Evolutionary conservation across 305 asterid species (phyloP).

Genomic region (Ilex paraguariensis): DNA sequence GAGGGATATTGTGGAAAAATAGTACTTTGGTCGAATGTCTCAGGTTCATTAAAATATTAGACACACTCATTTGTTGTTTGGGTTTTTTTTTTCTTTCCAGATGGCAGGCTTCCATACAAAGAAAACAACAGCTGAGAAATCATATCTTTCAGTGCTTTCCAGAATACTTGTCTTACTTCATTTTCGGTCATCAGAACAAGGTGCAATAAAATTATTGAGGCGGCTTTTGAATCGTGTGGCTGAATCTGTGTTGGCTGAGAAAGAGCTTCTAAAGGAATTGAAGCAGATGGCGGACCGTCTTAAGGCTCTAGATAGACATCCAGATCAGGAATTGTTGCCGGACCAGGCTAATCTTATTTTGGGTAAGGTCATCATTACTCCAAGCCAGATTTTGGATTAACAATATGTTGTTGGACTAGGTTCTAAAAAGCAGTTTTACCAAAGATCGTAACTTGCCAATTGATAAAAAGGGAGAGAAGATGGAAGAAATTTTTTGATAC

Average conservation of each 20-base stretch:
- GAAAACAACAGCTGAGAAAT: constrained; percentile 82
- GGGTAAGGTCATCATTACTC: constrained; percentile 39
- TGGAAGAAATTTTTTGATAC: background rate
- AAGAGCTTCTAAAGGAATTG: constrained; percentile 65
- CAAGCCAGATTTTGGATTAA: background rate
- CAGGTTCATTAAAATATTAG: background rate
- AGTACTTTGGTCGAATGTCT: no score
- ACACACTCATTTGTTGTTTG: constrained; percentile 14
- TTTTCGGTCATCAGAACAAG: constrained; percentile 70
- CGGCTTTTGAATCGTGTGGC: constrained; percentile 45
- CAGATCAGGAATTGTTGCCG: constrained; percentile 47
- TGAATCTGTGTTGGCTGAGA: constrained; percentile 51
- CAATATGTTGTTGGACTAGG: background rate
- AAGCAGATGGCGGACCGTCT: constrained; percentile 68
- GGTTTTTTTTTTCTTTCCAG: constrained; percentile 23
- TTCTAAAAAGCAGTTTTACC: no score
- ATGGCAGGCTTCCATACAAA: constrained; percentile 54
- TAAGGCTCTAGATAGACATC: constrained; percentile 50
- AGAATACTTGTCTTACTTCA: constrained; percentile 60
- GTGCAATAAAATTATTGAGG: constrained; percentile 58
- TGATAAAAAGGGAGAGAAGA: background rate
- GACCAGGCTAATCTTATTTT: constrained; percentile 52
- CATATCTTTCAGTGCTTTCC: constrained; percentile 71
- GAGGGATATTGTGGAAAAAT: no score
- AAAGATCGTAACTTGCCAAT: background rate